Evolutionary conservation across 495 filamentous ascomycete genomes (phyloP).

Genomic region (Annulohypoxylon nitens): DNA sequence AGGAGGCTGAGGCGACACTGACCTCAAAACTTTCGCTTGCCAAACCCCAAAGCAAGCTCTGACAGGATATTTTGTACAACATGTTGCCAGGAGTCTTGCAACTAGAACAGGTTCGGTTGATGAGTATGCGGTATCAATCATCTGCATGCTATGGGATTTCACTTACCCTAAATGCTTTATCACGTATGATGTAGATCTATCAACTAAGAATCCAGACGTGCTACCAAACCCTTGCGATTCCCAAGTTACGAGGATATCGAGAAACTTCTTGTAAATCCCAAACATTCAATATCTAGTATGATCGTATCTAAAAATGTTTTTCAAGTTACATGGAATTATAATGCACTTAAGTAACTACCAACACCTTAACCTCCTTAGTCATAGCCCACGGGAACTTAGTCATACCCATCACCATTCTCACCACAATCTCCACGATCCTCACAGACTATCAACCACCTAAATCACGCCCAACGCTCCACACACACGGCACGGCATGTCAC

Average conservation of each 20-base stretch:
- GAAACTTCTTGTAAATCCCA: background rate
- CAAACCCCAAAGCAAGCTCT: conserved; percentile 59
- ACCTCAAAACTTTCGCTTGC: conserved; percentile 56
- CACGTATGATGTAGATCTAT: conserved; percentile 6
- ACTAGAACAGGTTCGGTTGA: background rate
- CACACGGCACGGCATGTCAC: conserved; percentile 21
- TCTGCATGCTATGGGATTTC: conserved; percentile 12
- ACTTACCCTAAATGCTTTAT: background rate
- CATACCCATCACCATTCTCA: conserved; percentile 9
- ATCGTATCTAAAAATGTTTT: background rate
- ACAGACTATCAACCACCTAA: background rate
- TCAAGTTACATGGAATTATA: background rate
- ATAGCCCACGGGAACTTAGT: conserved; percentile 14
- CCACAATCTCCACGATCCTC: background rate
- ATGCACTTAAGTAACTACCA: conserved; percentile 9
- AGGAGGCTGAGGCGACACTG: conserved; percentile 69
- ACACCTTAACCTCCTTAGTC: conserved; percentile 5
- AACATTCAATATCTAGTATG: background rate
- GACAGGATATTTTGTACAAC: conserved; percentile 29
- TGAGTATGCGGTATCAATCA: conserved; percentile 9
- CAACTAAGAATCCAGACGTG: background rate
- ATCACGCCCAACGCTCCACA: conserved; percentile 30
- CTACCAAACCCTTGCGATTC: background rate
- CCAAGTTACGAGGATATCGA: background rate
- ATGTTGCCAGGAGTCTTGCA: background rate